These are phyloP conservation scores for Aspergillus intermedius DNA, from an alignment of 2,329 filamentous ascomycete genomes.

Conservation along the genomic window DNA sequence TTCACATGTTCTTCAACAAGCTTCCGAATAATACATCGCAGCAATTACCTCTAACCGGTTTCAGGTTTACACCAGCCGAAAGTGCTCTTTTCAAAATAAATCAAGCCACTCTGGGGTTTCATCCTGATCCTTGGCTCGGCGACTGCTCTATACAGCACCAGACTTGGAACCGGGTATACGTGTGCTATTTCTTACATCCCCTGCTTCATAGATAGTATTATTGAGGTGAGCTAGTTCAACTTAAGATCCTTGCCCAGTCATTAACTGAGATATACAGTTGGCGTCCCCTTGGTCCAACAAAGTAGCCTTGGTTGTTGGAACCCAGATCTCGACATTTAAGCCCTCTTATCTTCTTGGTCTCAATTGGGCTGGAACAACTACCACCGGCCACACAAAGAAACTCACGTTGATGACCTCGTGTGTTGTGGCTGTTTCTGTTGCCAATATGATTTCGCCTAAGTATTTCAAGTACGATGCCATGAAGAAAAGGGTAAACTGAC, in stretches of 20 bases:
- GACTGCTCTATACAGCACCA: constrained; percentile 1
- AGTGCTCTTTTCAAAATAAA: constrained; percentile 6
- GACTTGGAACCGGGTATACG: constrained; percentile 4
- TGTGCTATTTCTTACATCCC: constrained; percentile 7
- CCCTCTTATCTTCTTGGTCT: constrained; percentile 23
- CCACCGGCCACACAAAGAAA: constrained; percentile 7
- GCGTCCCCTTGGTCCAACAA: constrained; percentile 19
- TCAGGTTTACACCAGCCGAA: constrained; percentile 5
- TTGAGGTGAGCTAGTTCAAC: background rate
- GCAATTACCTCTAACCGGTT: constrained; percentile 4
- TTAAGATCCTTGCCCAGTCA: too few relatives aligned
- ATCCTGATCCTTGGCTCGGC: constrained; percentile 5
- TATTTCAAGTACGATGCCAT: background rate
- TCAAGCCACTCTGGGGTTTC: constrained; percentile 5
- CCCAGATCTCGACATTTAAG: constrained; percentile 25
- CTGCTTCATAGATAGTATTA: constrained; percentile 4
- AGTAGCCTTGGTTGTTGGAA: constrained; percentile 21
- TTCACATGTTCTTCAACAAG: constrained; percentile 8
- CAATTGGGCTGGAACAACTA: constrained; percentile 17
- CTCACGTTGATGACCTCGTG: constrained; percentile 5
- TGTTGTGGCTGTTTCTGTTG: constrained; percentile 5
- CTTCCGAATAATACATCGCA: constrained; percentile 6
- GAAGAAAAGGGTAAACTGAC: background rate
- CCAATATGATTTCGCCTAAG: constrained; percentile 24
- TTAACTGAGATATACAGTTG: background rate